Evolutionary conservation across 257 asterid genomes (phyloP).

Genomic region (Marsdenia floribunda): DNA sequence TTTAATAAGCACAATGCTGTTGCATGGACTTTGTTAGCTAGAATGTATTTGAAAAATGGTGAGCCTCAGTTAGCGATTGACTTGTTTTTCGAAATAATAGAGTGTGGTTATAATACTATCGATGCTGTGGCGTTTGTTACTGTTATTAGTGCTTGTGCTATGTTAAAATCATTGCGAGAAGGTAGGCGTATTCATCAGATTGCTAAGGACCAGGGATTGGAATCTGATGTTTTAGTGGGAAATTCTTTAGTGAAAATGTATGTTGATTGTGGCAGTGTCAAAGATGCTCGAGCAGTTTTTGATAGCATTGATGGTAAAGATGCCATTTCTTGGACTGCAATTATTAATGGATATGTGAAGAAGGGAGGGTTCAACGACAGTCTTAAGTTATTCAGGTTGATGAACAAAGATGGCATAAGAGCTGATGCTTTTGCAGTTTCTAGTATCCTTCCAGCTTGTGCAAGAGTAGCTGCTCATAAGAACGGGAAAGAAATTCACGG

Average conservation of each 20-base stretch:
- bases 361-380: constrained; percentile 31
- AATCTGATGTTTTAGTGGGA: constrained; percentile 22
- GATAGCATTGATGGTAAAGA: constrained; percentile 23
- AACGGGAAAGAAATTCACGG: constrained; percentile 31
- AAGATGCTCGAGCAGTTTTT: constrained; percentile 27
- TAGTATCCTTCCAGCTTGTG: constrained; percentile 32
- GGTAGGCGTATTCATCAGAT: constrained; percentile 20
- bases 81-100: constrained; percentile 20
- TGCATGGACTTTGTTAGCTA: constrained; percentile 31
- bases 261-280: constrained; percentile 28
- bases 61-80: constrained; percentile 28
- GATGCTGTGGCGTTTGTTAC: constrained; percentile 25
- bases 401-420: constrained; percentile 21
- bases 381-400: constrained; percentile 25
- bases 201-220: constrained; percentile 19
- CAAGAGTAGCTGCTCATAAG: constrained; percentile 28
- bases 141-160: constrained; percentile 28
- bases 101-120: not conserved
- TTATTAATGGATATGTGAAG: constrained; percentile 26
- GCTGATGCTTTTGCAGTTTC: constrained; percentile 26
- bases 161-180: constrained; percentile 23
- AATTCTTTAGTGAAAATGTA: constrained; percentile 31
- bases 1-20: constrained; percentile 10
- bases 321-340: constrained; percentile 32
- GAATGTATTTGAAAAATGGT: constrained; percentile 20